Base-by-base conservation (phyloP, 1,284 basidiomycete species). In the Peniophora sp. region DNA sequence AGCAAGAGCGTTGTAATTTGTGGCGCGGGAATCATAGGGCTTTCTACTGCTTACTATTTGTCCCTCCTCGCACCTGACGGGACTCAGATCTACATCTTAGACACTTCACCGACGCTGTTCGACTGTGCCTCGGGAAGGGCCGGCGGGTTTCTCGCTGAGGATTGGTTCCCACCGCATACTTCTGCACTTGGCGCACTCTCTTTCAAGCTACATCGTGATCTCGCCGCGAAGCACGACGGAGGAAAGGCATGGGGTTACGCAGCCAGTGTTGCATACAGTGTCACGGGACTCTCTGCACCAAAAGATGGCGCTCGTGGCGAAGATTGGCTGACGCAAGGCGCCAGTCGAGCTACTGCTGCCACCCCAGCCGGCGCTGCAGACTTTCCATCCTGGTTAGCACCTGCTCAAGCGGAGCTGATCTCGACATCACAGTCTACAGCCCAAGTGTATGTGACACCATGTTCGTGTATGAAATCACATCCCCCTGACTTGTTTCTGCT, bases 61-160 rank as follows among this genome's bases (percentile, higher is more conserved):
- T 64, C 63, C 35, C 50, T 53, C 41, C 52, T 57, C 46, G 53
- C 59, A 2, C 53, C 62, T 55, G 47, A 54, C 56, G 50, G 64
- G 54, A 55, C 55, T 17, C n/a, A n/a, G n/a, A 66, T 69, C 46
- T 65, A 69, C 57, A 53, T 69, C 57, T 61, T 69, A 57, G 67
- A 69, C 38, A 55, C 65, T 23, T 60, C 63, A 2, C 64, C 66
- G 16, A 49, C 58, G 36, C 65, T 69, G 57, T 69, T 69, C 53
- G 57, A 61, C 5, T 81, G 68, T 2, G 80, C 83, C 1, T 77
- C 73, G 1, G 83, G 83, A 9, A 81, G 83, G 57, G 77, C 78
- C 0, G 83, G 79, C 6, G 83, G 83, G 5, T 80, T 86, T 56
- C 63, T 86, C 47, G 82, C 84, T 1, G 68, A 74, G 51, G 81